Evolutionary conservation across 441 rosid genomes (phyloP).

Genomic region (Croton laevigatus): DNA sequence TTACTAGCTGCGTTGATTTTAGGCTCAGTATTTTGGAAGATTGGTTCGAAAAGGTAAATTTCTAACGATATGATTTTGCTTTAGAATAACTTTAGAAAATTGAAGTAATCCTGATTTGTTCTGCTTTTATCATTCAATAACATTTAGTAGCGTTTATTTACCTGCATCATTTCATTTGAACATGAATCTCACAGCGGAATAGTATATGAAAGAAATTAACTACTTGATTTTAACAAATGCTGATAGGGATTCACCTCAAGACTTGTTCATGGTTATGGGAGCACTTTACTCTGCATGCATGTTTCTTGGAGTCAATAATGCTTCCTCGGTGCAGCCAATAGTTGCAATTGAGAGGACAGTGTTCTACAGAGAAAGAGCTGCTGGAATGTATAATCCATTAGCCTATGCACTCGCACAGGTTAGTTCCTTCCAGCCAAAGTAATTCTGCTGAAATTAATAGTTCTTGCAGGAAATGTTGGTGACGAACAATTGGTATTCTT

Average conservation of each 20-base stretch:
- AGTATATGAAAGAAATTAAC: background rate
- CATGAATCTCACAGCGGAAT: background rate
- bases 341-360: constrained; percentile 84
- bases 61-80: background rate
- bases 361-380: constrained; percentile 89
- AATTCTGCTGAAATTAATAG: background rate
- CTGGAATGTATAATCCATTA: constrained; percentile 78
- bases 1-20: constrained; percentile 57
- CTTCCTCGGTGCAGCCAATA: constrained; percentile 88
- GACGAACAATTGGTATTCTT: constrained; percentile 12
- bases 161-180: background rate
- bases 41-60: constrained; percentile 62
- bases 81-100: background rate
- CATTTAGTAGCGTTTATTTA: background rate
- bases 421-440: constrained; percentile 1
- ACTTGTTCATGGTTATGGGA: constrained; percentile 67
- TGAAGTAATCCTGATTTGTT: background rate
- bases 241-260: constrained; percentile 51
- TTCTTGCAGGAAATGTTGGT: background rate
- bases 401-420: constrained; percentile 87
- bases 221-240: background rate
- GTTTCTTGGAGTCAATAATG: constrained; percentile 84
- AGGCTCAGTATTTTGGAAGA: constrained; percentile 82
- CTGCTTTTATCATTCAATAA: too few species aligned
- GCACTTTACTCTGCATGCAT: constrained; percentile 79